Base-by-base conservation (phyloP, 306 rosid species). In the barrel medic (Medicago truncatula) region DNA sequence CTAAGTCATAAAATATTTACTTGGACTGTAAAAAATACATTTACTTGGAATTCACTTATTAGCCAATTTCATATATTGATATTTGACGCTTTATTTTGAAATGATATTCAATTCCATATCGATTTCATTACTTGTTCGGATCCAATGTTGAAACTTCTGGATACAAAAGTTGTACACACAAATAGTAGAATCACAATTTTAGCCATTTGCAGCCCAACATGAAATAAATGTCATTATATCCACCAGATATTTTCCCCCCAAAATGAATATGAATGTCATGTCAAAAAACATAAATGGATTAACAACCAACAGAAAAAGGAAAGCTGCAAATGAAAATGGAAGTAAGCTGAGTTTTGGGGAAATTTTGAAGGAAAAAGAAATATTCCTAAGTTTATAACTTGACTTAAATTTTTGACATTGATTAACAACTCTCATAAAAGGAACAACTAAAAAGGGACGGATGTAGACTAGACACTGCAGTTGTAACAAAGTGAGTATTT, bases 81-180 rank as follows among this genome's bases (percentile, higher is more conserved):
- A 31, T 31, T 31, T 31, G 36, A 31, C 5, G 5, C 36, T 31
- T 31, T 4, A 31, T 31, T 31, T 31, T 4, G 36, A 31, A 31
- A 31, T 4, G 36, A 31, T 31, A 31, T 31, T 5, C 36, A 31
- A 31, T 31, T 31, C 36, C 36, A 3, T 31, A 31, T 31, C 36
- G 36, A 31, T 31, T 3, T 31, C 36, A 31, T 4, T 31, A 31
- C 36, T 3, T 31, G n/a, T n/a, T n/a, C n/a, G n/a, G n/a, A n/a
- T n/a, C n/a, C n/a, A n/a, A 31, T 31, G 36, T 31, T 31, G 36
- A 5, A 31, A 31, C 36, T 31, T 3, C 36, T 5, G 6, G 36
- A 31, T 61, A 15, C 64, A 77, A 78, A 61, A 62, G 62, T 54
- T 61, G 75, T 67, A 73, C 69, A 64, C 79, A 74, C 78, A 50